phyloP scores from a whole-genome alignment of 805 yeast genomes.

The Yamadazyma philogaea region DNA sequence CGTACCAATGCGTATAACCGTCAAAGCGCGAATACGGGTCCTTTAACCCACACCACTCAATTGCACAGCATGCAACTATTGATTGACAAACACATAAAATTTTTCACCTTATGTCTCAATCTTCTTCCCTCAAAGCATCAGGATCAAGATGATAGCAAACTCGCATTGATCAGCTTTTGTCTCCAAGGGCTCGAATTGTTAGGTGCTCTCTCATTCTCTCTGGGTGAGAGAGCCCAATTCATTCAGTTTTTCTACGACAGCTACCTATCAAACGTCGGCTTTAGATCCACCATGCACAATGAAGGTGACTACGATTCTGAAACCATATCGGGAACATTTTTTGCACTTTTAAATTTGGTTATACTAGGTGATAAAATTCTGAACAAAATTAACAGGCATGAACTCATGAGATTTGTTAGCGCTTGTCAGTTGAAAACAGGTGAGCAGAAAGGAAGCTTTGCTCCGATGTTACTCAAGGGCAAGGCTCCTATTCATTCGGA shows the following conservation, averaged over 20 bases:
- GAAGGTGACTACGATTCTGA: conserved; percentile 51
- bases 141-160: conserved; percentile 62
- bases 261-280: conserved; percentile 46
- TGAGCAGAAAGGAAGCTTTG: conserved; percentile 29
- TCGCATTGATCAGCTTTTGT: conserved; percentile 70
- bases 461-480: conserved; percentile 27
- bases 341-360: conserved; percentile 60
- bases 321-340: conserved; percentile 71
- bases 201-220: conserved; percentile 12
- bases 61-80: neutral
- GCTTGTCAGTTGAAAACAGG: conserved; percentile 52
- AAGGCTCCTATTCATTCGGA: conserved; percentile 50
- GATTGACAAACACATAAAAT: conserved; percentile 37
- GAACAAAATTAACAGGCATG: conserved; percentile 32
- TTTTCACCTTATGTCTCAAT: conserved; percentile 49
- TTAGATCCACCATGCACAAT: conserved; percentile 52
- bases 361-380: conserved; percentile 46
- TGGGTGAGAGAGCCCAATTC: conserved; percentile 19
- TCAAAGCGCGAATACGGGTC: neutral
- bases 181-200: conserved; percentile 56
- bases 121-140: conserved; percentile 56
- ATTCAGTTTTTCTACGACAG: conserved; percentile 39
- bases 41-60: neutral
- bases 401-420: conserved; percentile 54
- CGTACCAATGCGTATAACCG: neutral